These are phyloP conservation scores for Phytophthora pseudosyringae DNA, from an alignment of 352 stramenopile genomes.

Conservation along the genomic window DNA sequence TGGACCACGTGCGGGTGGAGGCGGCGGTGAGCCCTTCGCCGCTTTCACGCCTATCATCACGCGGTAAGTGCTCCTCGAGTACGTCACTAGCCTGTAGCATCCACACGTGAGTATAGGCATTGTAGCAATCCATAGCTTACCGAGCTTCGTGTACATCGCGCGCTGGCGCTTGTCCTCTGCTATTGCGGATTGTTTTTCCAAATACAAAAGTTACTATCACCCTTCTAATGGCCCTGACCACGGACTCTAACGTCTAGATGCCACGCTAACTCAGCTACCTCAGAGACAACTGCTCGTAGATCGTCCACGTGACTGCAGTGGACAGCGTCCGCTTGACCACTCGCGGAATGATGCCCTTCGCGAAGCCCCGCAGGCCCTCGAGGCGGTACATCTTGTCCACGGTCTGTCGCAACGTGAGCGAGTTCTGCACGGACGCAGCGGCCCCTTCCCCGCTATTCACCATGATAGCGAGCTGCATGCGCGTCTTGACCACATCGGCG, in stretches of 20 bases:
- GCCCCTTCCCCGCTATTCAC: slow-evolving; percentile 35
- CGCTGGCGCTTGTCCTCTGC: slow-evolving; percentile 10
- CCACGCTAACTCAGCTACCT: slow-evolving; percentile 33
- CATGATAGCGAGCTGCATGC: slow-evolving; percentile 87
- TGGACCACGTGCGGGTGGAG: slow-evolving; percentile 17
- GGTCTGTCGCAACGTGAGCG: slow-evolving; percentile 67
- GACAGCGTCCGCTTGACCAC: slow-evolving; percentile 97
- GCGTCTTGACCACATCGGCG: slow-evolving; percentile 88
- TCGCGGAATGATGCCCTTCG: slow-evolving; percentile 93
- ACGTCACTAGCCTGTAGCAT: slow-evolving; percentile 8
- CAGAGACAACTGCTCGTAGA: slow-evolving; percentile 95
- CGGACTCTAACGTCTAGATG: slow-evolving; percentile 1
- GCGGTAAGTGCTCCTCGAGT: slow-evolving; percentile 45
- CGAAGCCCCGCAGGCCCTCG: slow-evolving; percentile 94
- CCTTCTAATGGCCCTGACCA: slow-evolving; percentile 22
- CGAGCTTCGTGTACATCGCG: slow-evolving; percentile 19
- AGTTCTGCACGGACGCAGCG: slow-evolving; percentile 54
- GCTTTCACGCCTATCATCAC: slow-evolving; percentile 90
- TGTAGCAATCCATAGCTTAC: slow-evolving; percentile 11
- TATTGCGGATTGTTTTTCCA: slow-evolving; percentile 25
- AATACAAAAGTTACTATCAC: slow-evolving; percentile 42
- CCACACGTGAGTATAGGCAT: slow-evolving; percentile 11
- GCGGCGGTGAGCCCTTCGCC: slow-evolving; percentile 72
- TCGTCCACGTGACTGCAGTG: slow-evolving; percentile 99
- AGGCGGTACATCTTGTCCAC: slow-evolving; percentile 88